Conservation (phyloP, 177 flowering plant species). For the Vitis hybrid region DNA sequence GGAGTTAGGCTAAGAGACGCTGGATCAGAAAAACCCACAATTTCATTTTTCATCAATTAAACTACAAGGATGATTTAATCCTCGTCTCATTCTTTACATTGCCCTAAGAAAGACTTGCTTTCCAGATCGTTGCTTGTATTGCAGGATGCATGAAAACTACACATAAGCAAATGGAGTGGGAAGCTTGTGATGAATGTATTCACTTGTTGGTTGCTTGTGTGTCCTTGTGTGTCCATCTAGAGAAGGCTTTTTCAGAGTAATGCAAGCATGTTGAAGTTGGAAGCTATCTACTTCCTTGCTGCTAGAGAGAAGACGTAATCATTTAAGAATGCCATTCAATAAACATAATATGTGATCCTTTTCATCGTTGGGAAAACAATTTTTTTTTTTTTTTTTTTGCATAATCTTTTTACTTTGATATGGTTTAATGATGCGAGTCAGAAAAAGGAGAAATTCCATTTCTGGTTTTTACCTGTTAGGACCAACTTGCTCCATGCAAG, state of each 20-base stretch:
- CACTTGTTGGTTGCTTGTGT: no score
- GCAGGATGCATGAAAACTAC: background rate
- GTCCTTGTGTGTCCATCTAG: no score
- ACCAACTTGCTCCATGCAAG: slow-evolving; percentile 19
- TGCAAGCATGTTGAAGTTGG: background rate
- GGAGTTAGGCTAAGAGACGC: background rate
- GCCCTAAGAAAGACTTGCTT: background rate
- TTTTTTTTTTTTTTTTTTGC: background rate
- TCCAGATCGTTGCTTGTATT: background rate
- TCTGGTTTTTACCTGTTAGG: slow-evolving; percentile 1
- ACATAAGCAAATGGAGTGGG: background rate
- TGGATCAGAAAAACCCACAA: background rate
- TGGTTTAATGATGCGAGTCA: background rate
- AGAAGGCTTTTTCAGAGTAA: background rate
- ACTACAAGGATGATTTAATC: background rate
- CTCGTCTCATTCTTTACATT: background rate
- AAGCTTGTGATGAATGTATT: background rate
- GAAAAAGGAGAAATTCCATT: background rate
- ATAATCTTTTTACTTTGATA: background rate
- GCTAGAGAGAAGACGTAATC: background rate
- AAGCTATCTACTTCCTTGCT: background rate
- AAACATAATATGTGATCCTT: background rate
- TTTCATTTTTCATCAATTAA: background rate
- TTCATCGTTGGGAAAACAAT: slow-evolving; percentile 1
- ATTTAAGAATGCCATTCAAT: background rate